Evolutionary conservation across 2,329 filamentous ascomycete species (phyloP).

Genomic region (Clonostachys sp.): DNA sequence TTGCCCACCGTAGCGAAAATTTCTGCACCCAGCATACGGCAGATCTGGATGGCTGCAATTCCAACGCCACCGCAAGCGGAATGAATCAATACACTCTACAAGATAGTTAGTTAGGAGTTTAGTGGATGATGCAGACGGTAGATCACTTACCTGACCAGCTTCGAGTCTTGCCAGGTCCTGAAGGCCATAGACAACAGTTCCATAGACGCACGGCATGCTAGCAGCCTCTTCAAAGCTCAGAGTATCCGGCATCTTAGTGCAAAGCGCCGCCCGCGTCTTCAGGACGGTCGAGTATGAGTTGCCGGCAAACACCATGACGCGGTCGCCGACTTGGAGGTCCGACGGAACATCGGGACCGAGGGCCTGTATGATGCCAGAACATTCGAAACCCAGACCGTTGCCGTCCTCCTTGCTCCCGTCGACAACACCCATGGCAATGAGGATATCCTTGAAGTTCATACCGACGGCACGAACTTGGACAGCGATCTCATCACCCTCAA

Average conservation of each 20-base stretch:
- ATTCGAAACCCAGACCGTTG: too few species aligned
- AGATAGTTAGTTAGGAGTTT: background rate
- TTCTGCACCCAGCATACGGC: conserved; percentile 11
- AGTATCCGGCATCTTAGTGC: conserved; percentile 18
- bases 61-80: conserved; percentile 22
- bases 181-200: conserved; percentile 17
- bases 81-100: conserved; percentile 21
- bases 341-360: too few species aligned
- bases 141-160: background rate
- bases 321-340: too few species aligned
- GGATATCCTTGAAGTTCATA: conserved; percentile 19
- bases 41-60: conserved; percentile 19
- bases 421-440: background rate
- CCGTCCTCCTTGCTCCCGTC: background rate
- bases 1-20: conserved; percentile 9
- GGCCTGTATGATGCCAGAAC: too few species aligned
- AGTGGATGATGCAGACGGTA: background rate
- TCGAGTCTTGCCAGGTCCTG: too few species aligned
- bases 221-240: conserved; percentile 26
- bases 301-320: too few species aligned
- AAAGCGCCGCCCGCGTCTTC: too few species aligned
- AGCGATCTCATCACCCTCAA: conserved; percentile 18
- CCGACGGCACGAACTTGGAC: conserved; percentile 13
- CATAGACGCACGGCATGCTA: conserved; percentile 21
- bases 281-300: too few species aligned